Evolutionary conservation across 2,329 filamentous ascomycete species (phyloP), one percentile per base, ranked within the genome.

Genomic region (Purpureocillium lavendulum): DNA sequence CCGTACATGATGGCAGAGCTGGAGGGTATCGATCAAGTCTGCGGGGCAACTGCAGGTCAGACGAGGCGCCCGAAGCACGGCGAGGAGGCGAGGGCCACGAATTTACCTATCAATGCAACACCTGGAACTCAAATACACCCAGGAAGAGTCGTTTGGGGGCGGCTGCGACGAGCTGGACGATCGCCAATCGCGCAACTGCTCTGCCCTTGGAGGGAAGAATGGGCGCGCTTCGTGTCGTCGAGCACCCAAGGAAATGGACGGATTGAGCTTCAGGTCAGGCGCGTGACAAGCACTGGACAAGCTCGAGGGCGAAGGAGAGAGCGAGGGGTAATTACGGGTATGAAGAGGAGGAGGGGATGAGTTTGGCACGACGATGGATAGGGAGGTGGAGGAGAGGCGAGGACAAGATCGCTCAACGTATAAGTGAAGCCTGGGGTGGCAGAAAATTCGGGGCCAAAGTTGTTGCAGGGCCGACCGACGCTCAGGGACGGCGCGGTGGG

Each of bases 1-100:
- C 86, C 86, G 77, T 92, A 94, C 88, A 95, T 94, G 64, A 56
- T 78, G 66, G 57, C 7, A 51, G 51, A 53, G 1, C 32, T 14
- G 52, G 49, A 51, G 63, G 64, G 65, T 68, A 70, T 71, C 61
- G 60, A 59, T 52, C 53, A 55, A 58, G 54, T 51, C 53, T 56
- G 46, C 17, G 39, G 34, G 30, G 40, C 30, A 6, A 35, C 26
- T 16, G 30, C 7, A 17, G 17, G 45, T 55, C 40, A 53, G 52
- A 41, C 32, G 14, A 8, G 34, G 6, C 30, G 35, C 35, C 33
- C 21, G 28, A n/a, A 11, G 10, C 8, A 10, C 3, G 14, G 28
- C 17, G n/a, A 12, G 16, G 3, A 16, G 24, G 16, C 9, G 26
- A 30, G 14, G 28, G 26, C 7, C 16, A 13, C n/a, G 13, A n/a